These are phyloP conservation scores for Pyrus hybrid DNA, from an alignment of 331 rosid species.

Conservation along the genomic window DNA sequence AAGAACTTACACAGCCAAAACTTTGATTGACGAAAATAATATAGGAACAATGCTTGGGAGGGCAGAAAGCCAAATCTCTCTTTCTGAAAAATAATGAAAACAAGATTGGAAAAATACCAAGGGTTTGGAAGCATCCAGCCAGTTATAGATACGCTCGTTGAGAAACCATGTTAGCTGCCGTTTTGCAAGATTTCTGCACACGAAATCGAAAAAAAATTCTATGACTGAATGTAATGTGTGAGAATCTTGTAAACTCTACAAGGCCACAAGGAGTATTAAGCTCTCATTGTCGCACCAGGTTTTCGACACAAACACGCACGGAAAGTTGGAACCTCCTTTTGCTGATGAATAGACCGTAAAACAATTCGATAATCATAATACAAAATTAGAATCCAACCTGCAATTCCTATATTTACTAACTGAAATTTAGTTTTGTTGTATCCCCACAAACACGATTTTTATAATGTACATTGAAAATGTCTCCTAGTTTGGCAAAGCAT, in stretches of 20 bases:
- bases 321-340: background rate
- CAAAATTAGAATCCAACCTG: background rate
- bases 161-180: conserved; percentile 92
- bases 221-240: background rate
- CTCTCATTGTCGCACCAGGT: background rate
- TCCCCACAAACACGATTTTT: background rate
- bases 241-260: background rate
- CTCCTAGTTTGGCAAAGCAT: background rate
- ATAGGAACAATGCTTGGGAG: background rate
- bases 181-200: conserved; percentile 87
- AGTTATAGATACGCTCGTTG: conserved; percentile 72
- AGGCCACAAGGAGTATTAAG: background rate
- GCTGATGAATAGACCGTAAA: background rate
- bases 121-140: conserved; percentile 94
- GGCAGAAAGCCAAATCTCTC: background rate
- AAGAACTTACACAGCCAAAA: background rate
- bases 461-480: background rate
- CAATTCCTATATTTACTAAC: background rate
- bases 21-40: background rate
- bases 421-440: background rate
- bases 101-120: conserved; percentile 35
- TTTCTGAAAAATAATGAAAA: background rate
- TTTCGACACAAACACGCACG: background rate
- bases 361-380: too few species aligned
- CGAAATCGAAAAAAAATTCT: background rate